phyloP scores from a whole-genome alignment of 2,329 filamentous ascomycete species.

The Aspergillus spinulosporus region DNA sequence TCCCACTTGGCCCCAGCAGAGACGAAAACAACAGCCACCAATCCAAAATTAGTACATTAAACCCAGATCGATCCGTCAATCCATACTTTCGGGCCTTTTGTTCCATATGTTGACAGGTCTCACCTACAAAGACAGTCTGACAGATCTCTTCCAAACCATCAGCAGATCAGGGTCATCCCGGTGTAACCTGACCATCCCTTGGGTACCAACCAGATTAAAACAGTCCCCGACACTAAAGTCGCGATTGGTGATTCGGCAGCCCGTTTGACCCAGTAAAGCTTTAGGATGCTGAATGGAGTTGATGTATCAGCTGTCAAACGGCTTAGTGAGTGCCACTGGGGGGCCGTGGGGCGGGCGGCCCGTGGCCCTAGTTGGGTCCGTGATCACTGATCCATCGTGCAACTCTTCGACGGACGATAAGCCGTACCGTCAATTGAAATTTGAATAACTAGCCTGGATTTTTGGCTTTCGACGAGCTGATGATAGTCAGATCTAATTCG shows the following conservation, averaged over 20 bases:
- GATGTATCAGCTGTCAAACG: constrained; percentile 12
- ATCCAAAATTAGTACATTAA: neutral
- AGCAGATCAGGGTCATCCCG: neutral
- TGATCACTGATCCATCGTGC: neutral
- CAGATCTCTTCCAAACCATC: neutral
- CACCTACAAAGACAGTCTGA: neutral
- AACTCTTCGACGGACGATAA: neutral
- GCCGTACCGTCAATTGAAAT: neutral
- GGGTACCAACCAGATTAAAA: neutral
- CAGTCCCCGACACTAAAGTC: neutral
- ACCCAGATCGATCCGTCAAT: neutral
- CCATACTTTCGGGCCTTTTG: neutral
- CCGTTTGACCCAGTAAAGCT: neutral
- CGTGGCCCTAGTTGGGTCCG: neutral
- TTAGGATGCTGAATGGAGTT: neutral
- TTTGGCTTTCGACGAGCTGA: too few relatives aligned
- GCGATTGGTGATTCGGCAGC: neutral
- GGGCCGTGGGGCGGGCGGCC: neutral
- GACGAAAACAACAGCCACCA: neutral
- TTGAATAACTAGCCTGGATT: neutral
- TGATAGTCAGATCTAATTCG: too few relatives aligned
- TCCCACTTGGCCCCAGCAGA: neutral
- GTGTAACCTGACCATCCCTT: neutral
- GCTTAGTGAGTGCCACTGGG: neutral
- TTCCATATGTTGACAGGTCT: neutral